Base-by-base conservation (phyloP, 2,329 filamentous ascomycete species). In the Eutypella sp. region DNA sequence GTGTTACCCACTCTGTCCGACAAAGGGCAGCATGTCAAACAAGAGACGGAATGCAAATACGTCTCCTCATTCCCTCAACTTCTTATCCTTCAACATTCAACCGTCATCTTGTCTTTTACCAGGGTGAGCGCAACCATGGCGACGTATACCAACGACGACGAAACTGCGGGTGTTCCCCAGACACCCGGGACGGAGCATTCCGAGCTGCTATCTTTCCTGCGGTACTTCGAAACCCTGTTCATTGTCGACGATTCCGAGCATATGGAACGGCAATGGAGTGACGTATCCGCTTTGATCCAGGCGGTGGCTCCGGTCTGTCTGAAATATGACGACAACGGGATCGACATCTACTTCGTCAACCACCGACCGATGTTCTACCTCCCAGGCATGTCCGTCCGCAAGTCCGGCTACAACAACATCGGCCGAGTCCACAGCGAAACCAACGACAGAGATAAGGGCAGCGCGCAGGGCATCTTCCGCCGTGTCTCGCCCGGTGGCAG, bases 361-460 rank as follows among this genome's bases (percentile, higher is more conserved):
- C 53, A 57, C 42, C 44, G 48, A 13, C 55, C 55, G 9, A 44
- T 41, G 18, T 40, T 56, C 24, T 56, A 55, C 49, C 52, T 57
- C 47, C 54, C 55, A 2, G 55, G 55, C 18, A 53, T 56, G 50
- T 49, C 46, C 18, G 47, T 57, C 6, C 55, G 53, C 46, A 57
- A 57, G 49, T 60, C 57, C 9, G 55, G 55, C 8, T 57, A 57
- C 40, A 56, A 56, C 49, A 46, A 57, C 45, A 54, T 57, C 47
- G 54, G 56, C 46, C 47, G 56, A 27, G 51, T 55, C 19, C 49
- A 54, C 46, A 50, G 54, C 46, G 54, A 57, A 42, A 50, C 41
- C 22, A 52, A 50, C 9, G 53, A 53, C 41, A 52, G 51, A 9
- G 53, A 53, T 40, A 48, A 50, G 36, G 57, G 60, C 45, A 58